Base-by-base conservation (phyloP, 2,329 filamentous ascomycete species). In the Pseudopyricularia javanii region DNA sequence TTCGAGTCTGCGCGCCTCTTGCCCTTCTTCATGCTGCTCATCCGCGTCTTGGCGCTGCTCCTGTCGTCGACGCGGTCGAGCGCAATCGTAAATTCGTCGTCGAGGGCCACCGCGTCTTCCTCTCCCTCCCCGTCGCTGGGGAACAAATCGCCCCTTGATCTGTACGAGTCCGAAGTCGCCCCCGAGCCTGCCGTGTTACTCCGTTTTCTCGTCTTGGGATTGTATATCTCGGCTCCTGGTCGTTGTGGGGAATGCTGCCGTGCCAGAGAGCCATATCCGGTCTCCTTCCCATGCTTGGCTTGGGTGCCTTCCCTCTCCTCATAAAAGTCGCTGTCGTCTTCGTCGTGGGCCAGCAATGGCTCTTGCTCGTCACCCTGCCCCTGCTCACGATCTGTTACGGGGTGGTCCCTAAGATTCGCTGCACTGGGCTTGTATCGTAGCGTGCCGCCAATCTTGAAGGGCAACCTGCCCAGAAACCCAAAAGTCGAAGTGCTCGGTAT, bases 21-120 rank as follows among this genome's bases (percentile, higher is more conserved):
- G 54, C 56, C 56, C 47, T 58, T 59, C 61, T 83, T 83, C 1
- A 79, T 79, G 57, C 82, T 82, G 58, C 76, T 82, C 56, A 75
- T 79, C 55, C 70, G 68, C 22, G 78, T 82, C 57, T 78, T 85
- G 47, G 76, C 80, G 60, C 85, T 90, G 59, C 83, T 84, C 47
- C 79, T 77, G 61, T 93, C 89, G n/a, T 93, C 89, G 58, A 85
- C 81, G 51, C 86, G 80, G 55, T 90, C 84, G 56, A 96, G 74
- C 3, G 83, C 82, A 64, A 95, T 83, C 3, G 90, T 88, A 60
- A 97, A 94, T 62, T 96, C 91, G 63, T 96, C 91, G 60, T 91
- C 88, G 17, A 97, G 70, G 12, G 90, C 88, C n/a, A 95, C 81
- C 1, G 91, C 91, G 67, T 97, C 91, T 65, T 95, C 91, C 57